A percentile compares a stretch with the other conserved stretches of the same genome.
Conservation (phyloP, 2,329 filamentous ascomycete species). For the Fusarium sp. region DNA sequence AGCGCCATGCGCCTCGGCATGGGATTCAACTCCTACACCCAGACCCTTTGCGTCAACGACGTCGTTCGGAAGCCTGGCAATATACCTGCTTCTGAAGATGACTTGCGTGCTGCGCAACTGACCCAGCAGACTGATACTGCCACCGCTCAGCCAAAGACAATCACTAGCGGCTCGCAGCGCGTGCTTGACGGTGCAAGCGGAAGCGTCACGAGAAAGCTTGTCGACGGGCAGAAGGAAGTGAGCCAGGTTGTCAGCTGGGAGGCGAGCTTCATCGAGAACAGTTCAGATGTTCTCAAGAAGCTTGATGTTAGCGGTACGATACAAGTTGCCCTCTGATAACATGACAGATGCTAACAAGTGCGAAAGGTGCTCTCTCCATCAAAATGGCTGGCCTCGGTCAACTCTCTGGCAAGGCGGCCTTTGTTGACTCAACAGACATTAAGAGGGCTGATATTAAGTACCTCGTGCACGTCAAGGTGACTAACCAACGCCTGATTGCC, state of each 20-base stretch:
- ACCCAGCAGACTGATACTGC: neutral
- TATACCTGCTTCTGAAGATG: neutral
- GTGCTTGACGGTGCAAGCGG: neutral
- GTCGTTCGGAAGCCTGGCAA: neutral
- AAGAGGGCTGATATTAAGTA: neutral
- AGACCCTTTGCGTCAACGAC: conserved; percentile 8
- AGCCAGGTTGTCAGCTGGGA: neutral
- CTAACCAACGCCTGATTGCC: neutral
- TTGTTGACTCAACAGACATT: neutral
- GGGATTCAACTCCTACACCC: conserved; percentile 12
- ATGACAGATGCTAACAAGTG: neutral
- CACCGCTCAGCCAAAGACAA: neutral
- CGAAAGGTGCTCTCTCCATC: neutral
- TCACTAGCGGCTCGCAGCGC: neutral
- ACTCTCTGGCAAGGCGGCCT: neutral
- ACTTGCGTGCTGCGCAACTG: neutral
- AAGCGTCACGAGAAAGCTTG: neutral
- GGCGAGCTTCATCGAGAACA: neutral
- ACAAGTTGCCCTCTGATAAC: no score
- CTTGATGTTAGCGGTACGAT: neutral
- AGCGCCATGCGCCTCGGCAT: conserved; percentile 6
- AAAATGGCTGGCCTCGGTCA: neutral
- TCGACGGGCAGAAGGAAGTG: neutral
- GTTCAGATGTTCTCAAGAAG: neutral
- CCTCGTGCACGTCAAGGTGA: neutral